These are phyloP conservation scores for Neoconidiobolus thromboides DNA, from an alignment of 371 early-diverging fungal genomes.

Conservation along the genomic window DNA sequence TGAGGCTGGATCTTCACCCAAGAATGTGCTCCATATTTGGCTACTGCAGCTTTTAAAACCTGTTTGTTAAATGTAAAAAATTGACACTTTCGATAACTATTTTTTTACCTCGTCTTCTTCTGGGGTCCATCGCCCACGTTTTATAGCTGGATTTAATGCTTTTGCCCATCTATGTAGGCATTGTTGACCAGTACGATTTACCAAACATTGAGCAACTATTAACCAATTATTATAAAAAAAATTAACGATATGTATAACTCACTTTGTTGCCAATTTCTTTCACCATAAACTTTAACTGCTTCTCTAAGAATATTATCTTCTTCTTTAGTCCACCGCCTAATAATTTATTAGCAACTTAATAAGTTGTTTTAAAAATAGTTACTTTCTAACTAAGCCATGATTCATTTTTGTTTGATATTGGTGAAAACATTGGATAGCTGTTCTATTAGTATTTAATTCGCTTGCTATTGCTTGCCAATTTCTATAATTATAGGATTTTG, in stretches of 20 bases:
- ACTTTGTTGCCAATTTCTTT: constrained; percentile 43
- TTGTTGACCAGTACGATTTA: constrained; percentile 52
- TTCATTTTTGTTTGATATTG: constrained; percentile 36
- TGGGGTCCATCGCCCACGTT: constrained; percentile 44
- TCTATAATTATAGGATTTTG: constrained; percentile 16
- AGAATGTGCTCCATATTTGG: constrained; percentile 39
- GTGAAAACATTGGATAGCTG: constrained; percentile 61
- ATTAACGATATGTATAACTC: constrained; percentile 1
- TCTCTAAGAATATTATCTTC: constrained; percentile 34
- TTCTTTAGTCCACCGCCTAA: constrained; percentile 29
- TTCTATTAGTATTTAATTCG: constrained; percentile 39
- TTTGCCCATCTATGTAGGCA: constrained; percentile 70
- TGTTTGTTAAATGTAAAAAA: constrained; percentile 7
- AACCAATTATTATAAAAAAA: constrained; percentile 40
- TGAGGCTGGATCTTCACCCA: constrained; percentile 55
- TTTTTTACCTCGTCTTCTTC: constrained; percentile 43
- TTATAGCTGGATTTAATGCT: constrained; percentile 49
- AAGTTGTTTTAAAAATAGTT: neutral
- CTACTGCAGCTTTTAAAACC: constrained; percentile 39
- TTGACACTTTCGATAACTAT: neutral
- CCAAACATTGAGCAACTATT: constrained; percentile 37
- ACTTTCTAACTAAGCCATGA: constrained; percentile 14
- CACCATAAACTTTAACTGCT: constrained; percentile 37
- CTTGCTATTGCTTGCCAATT: constrained; percentile 43
- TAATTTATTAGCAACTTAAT: neutral